Base-by-base conservation (phyloP, 225 moss, liverwort and hornwort genomes). In the Rhytidiadelphus loreus region DNA sequence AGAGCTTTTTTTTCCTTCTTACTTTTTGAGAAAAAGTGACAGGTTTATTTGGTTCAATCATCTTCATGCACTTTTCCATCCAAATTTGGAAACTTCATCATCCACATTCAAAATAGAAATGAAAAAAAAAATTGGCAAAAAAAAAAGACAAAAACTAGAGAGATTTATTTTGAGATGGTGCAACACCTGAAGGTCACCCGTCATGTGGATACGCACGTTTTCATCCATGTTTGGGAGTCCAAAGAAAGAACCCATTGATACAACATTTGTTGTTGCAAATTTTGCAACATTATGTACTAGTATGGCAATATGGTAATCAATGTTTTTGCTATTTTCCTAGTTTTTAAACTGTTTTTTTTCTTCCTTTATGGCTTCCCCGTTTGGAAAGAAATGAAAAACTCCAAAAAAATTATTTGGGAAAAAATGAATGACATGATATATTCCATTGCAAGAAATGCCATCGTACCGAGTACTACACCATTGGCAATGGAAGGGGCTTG, bases 161-260 rank as follows among this genome's bases (percentile, higher is more conserved):
- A 44, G 43, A 16, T 16, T 44, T 16, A 16, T 8, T 41, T 69
- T 70, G 33, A 63, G 43, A 43, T 41, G 26, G 16, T 16, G 5
- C 26, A 71, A 37, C 28, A 29, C 1, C 1, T 73, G 2, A 11
- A 30, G 18, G 3, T 30, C 30, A 73, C 7, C 2, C 6, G 0
- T 29, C 7, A 50, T 0, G 0, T 1, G 0, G 2, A 22, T 35
- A 35, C 5, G 35, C 13, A 35, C 1, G 0, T 22, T 76, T 76
- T 76, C 52, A 76, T 52, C 33, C 50, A 50, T 30, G n/a, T n/a
- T 50, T 13, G 33, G 2, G 33, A 2, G 50, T 1, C 3, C 1
- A 21, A 13, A 74, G 9, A 11, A 48, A 2, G 46, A 46, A 46
- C 9, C 29, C 3, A 0, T 29, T 32, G 7, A 30, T 30, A 9